phyloP scores from a whole-genome alignment of 495 filamentous ascomycete species.

The Penicillium cinerascens region DNA sequence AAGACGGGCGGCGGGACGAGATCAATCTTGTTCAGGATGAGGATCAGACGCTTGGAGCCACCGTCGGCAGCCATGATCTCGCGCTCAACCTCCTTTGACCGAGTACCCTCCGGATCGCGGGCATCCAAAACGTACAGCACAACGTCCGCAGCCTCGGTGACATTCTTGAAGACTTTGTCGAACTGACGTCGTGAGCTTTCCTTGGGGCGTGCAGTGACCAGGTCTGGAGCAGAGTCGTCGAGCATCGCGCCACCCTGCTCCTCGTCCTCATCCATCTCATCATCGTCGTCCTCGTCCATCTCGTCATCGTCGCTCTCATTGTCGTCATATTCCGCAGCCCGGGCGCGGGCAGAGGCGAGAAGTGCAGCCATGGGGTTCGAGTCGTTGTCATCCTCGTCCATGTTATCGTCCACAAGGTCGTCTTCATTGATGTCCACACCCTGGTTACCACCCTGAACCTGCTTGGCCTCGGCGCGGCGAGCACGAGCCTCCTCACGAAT shows the following conservation, averaged over 20 bases:
- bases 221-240: conserved; percentile 23
- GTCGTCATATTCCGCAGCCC: conserved; percentile 77
- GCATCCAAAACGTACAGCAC: conserved; percentile 94
- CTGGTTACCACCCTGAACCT: conserved; percentile 33
- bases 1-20: conserved; percentile 78
- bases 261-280: conserved; percentile 51
- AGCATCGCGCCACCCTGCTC: conserved; percentile 23
- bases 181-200: conserved; percentile 80
- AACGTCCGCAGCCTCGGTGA: conserved; percentile 86
- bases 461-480: conserved; percentile 46
- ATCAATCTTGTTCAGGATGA: conserved; percentile 97
- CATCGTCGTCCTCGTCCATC: conserved; percentile 53
- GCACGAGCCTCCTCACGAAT: conserved; percentile 69
- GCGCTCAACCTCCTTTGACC: conserved; percentile 85
- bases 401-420: conserved; percentile 50
- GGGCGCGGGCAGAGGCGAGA: conserved; percentile 82
- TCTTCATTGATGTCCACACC: conserved; percentile 47
- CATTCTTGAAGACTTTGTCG: conserved; percentile 94
- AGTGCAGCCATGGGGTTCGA: conserved; percentile 91
- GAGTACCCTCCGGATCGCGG: conserved; percentile 85
- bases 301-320: conserved; percentile 7
- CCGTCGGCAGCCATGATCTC: conserved; percentile 80
- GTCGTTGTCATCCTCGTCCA: conserved; percentile 54
- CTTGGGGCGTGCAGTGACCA: conserved; percentile 41
- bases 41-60: conserved; percentile 83